Evolutionary conservation across 2,329 filamentous ascomycete species (phyloP).

Genomic region (Rhexocercosporidium sp.): DNA sequence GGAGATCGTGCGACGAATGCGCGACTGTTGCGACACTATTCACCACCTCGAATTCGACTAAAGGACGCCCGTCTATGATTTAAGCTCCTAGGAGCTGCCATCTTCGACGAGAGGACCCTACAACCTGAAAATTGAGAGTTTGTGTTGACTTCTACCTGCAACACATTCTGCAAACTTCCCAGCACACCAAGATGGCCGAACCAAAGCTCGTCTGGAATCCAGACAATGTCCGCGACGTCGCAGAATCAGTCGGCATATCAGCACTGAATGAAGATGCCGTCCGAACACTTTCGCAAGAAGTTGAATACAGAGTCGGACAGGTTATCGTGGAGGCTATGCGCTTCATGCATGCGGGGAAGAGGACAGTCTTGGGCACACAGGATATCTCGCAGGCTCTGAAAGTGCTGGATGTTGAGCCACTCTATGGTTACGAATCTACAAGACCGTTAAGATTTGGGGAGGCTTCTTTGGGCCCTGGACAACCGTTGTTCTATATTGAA

Average conservation of each 20-base stretch:
- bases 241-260: constrained; percentile 90
- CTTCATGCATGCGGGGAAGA: constrained; percentile 90
- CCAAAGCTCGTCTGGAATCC: constrained; percentile 81
- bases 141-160: too few relatives aligned
- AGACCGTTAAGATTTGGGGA: constrained; percentile 90
- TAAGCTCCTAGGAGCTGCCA: background rate
- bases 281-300: constrained; percentile 87
- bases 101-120: background rate
- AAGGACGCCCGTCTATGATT: background rate
- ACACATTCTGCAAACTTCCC: background rate
- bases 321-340: constrained; percentile 93
- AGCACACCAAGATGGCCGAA: constrained; percentile 35
- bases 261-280: constrained; percentile 84
- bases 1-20: background rate
- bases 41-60: background rate
- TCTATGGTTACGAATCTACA: constrained; percentile 95
- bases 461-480: constrained; percentile 88
- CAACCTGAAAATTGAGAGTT: too few relatives aligned
- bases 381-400: constrained; percentile 87
- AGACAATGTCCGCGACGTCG: constrained; percentile 94
- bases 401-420: constrained; percentile 88
- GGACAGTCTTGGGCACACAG: constrained; percentile 85
- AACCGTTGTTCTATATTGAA: constrained; percentile 95
- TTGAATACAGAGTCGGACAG: constrained; percentile 93
- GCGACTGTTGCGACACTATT: background rate